Evolutionary conservation across 257 asterid genomes (phyloP), one percentile per base, ranked within the genome.

Genomic region (Apocynum venetum): DNA sequence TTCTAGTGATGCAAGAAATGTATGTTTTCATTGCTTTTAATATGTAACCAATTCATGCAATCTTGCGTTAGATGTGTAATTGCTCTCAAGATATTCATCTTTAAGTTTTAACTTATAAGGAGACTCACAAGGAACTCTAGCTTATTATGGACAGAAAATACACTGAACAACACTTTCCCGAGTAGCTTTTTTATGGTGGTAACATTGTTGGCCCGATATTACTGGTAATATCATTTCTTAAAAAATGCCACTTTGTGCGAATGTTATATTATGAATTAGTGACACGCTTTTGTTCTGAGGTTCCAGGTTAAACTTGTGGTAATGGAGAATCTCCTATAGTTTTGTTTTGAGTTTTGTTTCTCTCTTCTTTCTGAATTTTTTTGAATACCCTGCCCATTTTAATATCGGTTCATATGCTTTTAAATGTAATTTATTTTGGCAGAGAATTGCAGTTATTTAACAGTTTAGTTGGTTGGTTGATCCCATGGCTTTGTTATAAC

Each of bases 1-100:
- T 75, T 67, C 81, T 38, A 71, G 82, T 72, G 86, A 80, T 83
- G 65, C 86, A 72, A 83, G 86, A 79, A 79, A 73, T 31, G 86
- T 83, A 79, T 67, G 86, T 76, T 83, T 70, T 74, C 74, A 6
- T 43, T 77, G 41, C 78, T 77, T 46, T 38, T 20, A 51, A 47
- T 38, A 53, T 40, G 31, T 64, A 40, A 5, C 25, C 25, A 10
- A 55, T 55, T 6, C 31, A 55, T 68, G 49, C 75, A 59, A 14
- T 59, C 38, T 44, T 52, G 57, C 36, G 15, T 60, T 17, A 8
- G 31, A 17, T 70, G 52, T 79, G 2, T 12, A 65, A 65, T 36
- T 57, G 67, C 56, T 70, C 12, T 1, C 9, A 5, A 2, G 19
- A 36, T 36, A 48, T 38, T 75, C 44, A 72, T 72, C 41, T 40